A percentile compares a stretch with the other conserved stretches of the same genome.
phyloP scores from a whole-genome alignment of 345 rosid genomes.

The Eucalyptus grandis region DNA sequence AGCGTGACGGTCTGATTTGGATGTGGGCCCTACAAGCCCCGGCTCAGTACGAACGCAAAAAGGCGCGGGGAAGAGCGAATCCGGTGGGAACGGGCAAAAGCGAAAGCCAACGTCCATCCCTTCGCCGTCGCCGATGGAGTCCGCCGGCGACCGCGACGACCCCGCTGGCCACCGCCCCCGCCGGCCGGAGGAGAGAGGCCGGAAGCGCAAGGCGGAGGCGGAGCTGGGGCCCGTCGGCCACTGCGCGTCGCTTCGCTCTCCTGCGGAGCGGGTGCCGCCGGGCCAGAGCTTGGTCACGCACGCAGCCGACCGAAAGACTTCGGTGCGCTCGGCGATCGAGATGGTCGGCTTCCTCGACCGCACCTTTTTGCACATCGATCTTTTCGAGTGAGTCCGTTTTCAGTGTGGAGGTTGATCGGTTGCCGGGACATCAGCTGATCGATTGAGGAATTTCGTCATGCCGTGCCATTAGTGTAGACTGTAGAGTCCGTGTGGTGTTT shows the following conservation, averaged over 20 bases:
- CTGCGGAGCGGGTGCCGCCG: accelerated
- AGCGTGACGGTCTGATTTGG: no score
- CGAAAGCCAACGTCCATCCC: background rate
- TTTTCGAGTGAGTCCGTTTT: background rate
- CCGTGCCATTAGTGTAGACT: background rate
- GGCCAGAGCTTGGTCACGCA: background rate
- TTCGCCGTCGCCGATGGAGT: background rate
- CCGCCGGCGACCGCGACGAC: background rate
- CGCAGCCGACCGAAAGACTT: background rate
- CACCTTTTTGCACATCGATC: background rate
- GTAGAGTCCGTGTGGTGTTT: background rate
- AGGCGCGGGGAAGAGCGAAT: background rate
- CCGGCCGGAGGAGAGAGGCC: background rate
- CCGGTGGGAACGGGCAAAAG: background rate
- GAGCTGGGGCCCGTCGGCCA: background rate
- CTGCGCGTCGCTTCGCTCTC: no score
- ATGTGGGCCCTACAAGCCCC: no score
- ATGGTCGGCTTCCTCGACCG: background rate
- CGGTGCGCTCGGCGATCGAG: background rate
- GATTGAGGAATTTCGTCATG: background rate
- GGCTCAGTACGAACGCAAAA: no score
- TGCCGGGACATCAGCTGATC: background rate
- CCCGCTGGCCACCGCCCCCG: background rate
- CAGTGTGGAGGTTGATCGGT: background rate
- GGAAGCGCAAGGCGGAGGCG: background rate